phyloP scores from a whole-genome alignment of 208 protist species.

The Leishmania tropica region DNA sequence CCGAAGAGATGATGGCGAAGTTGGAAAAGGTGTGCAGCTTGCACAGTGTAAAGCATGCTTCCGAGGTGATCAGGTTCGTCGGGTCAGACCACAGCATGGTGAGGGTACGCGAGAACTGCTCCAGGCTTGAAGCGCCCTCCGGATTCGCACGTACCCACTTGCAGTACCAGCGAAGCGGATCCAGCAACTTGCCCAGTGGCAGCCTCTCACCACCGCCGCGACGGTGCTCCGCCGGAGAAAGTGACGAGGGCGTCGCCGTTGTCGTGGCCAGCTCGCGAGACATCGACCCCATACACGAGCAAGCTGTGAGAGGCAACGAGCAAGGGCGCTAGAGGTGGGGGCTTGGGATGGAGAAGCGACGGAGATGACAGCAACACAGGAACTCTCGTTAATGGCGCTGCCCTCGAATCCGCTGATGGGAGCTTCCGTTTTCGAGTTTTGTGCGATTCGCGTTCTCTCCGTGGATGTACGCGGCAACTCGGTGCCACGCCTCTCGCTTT shows the following conservation, averaged over 20 bases:
- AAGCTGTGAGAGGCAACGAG: not conserved
- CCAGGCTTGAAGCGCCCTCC: constrained; percentile 63
- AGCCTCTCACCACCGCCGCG: not conserved
- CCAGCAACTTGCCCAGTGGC: constrained; percentile 27
- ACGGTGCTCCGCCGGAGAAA: constrained; percentile 2
- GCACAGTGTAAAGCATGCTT: constrained; percentile 59
- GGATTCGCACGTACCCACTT: constrained; percentile 76
- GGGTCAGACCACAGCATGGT: constrained; percentile 68
- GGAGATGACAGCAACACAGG: not conserved
- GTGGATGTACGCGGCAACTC: not conserved
- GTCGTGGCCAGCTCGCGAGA: constrained; percentile 3
- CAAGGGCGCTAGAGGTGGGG: not conserved
- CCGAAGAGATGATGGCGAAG: constrained; percentile 46
- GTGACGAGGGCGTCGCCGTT: constrained; percentile 6
- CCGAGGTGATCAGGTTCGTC: constrained; percentile 60
- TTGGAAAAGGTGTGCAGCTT: constrained; percentile 72
- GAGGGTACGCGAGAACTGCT: constrained; percentile 68
- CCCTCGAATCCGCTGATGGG: not conserved
- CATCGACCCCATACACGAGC: not conserved
- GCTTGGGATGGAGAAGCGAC: not conserved
- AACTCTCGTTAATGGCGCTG: not conserved
- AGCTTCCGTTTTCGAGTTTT: not conserved
- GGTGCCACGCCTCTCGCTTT: not conserved
- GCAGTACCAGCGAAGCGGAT: constrained; percentile 56
- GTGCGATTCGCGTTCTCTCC: not conserved